A percentile compares a stretch with the other conserved stretches of the same genome.
These are phyloP conservation scores for Flueggea neowawraea DNA, from an alignment of 441 rosid genomes.

Conservation along the genomic window DNA sequence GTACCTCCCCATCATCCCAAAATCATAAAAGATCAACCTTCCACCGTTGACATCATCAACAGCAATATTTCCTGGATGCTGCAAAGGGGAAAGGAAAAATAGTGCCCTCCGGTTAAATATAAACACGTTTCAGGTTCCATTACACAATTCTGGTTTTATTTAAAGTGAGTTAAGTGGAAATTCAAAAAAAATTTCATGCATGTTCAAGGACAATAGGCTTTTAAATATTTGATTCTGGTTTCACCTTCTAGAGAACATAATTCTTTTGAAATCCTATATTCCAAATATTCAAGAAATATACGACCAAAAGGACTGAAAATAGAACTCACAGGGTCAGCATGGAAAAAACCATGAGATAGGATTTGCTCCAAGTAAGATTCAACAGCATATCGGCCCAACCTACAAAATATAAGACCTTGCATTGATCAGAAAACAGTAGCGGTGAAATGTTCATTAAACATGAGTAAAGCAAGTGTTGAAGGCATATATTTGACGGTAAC, in stretches of 20 bases:
- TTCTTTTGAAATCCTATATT: background rate
- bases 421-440: too few relatives aligned
- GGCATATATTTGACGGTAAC: background rate
- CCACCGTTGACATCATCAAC: slow-evolving; percentile 99
- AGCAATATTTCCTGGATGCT: slow-evolving; percentile 99
- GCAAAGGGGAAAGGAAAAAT: slow-evolving; percentile 17
- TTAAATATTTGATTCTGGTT: too few relatives aligned
- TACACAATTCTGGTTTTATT: too few relatives aligned
- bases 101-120: background rate
- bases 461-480: background rate
- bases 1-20: slow-evolving; percentile 99
- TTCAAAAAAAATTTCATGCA: too few relatives aligned
- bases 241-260: too few relatives aligned
- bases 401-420: slow-evolving; percentile 21
- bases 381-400: slow-evolving; percentile 94
- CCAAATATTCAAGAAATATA: slow-evolving; percentile 7
- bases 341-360: slow-evolving; percentile 97
- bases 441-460: too few relatives aligned
- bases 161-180: too few relatives aligned
- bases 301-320: background rate
- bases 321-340: slow-evolving; percentile 92
- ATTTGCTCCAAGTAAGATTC: slow-evolving; percentile 99
- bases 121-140: too few relatives aligned
- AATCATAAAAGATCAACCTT: slow-evolving; percentile 94
- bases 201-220: too few relatives aligned